Evolutionary conservation across 345 rosid genomes (phyloP), one percentile per base, ranked within the genome.

Genomic region (Eucalyptus urophylla): DNA sequence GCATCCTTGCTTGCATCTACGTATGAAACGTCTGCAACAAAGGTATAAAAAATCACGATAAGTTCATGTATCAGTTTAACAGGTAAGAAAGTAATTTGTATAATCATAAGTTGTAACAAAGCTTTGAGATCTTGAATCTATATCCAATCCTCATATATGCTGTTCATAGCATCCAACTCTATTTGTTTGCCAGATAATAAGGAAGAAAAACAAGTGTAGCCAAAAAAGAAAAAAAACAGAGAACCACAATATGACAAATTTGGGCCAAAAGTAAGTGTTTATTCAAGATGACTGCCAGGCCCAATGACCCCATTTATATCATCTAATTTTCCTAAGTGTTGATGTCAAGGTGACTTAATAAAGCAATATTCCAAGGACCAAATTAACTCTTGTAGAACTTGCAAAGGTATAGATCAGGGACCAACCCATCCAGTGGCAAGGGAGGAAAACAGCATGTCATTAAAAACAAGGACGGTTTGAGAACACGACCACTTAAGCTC

Each of bases 1-100:
- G 91, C 99, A 97, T 53, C 99, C 99, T 92, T 98, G 99, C 94
- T 98, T 98, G 93, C 99, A 97, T 88, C 97, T 96, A 88, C 99
- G 95, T 85, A 97, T 98, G 91, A 98, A 98, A 83, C 99, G 97
- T 94, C 99, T 98, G 91, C 88, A 90, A 80, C 31, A 88, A 76
- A 90, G 53, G 87, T 87, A 25, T 54, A 2, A 72, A 72, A 88
- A 69, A 37, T n/a, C 29, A 11, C 27, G 40, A 60, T 24, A 87
- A 56, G 49, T 37, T 29, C 21, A 19, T 33, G 88, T 29, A 40
- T 76, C 47, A 76, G 15, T 76, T 40, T 37, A 47, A 76, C 47
- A 21, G 85, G 15, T 10, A 40, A 40, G 47, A 76, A 76, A 21
- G 85, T 40, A 37, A 76, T 40, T 40, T 76, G 45, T 76, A 76